Evolutionary conservation across 257 asterid genomes (phyloP).

Genomic region (Gentiana macrophylla): DNA sequence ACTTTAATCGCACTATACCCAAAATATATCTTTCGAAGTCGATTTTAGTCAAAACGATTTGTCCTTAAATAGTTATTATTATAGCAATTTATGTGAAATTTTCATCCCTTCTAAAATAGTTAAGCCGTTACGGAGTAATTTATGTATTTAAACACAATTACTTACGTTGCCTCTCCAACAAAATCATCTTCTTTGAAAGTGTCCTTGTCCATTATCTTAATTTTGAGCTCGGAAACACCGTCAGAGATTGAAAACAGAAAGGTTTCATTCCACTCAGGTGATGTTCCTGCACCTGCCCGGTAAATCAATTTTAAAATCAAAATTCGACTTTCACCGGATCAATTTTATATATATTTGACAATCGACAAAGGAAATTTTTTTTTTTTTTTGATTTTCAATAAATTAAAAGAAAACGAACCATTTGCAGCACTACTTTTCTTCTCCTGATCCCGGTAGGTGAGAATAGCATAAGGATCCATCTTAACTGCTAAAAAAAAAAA

Average conservation of each 20-base stretch:
- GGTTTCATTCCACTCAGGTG: slow-evolving; percentile 82
- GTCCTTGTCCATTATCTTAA: slow-evolving; percentile 69
- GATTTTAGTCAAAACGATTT: no score
- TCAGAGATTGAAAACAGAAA: slow-evolving; percentile 49
- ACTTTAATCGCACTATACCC: neutral
- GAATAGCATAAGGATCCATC: slow-evolving; percentile 55
- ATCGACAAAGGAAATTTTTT: no score
- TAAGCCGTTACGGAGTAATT: neutral
- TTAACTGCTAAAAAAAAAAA: slow-evolving; percentile 29
- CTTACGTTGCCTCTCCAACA: slow-evolving; percentile 79
- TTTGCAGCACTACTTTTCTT: slow-evolving; percentile 63
- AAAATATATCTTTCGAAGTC: no score
- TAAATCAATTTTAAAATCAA: no score
- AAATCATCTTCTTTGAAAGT: slow-evolving; percentile 45
- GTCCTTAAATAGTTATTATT: neutral
- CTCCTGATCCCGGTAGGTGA: slow-evolving; percentile 67
- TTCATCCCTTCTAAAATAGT: neutral
- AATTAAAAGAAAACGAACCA: slow-evolving; percentile 25
- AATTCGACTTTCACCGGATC: no score
- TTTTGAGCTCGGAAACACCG: slow-evolving; percentile 34
- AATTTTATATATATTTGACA: no score
- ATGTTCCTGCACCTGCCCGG: slow-evolving; percentile 40
- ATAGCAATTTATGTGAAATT: no score
- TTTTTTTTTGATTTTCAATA: neutral
- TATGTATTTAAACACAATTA: neutral